Base-by-base conservation (phyloP, 805 yeast genomes). In the Candida cerambycidarum region DNA sequence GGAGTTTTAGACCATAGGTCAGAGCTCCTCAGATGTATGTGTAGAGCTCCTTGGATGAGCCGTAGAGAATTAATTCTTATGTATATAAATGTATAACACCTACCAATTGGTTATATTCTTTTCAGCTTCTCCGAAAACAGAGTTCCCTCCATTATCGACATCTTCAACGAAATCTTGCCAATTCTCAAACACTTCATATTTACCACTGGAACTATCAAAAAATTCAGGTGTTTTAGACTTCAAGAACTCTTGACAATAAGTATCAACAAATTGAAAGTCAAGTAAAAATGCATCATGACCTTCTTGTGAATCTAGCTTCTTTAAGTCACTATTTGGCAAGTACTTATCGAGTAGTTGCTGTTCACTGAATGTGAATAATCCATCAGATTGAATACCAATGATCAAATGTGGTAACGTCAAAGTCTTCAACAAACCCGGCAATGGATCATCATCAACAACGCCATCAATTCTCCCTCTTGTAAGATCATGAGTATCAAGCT, bases 231-330 rank as follows among this genome's bases (percentile, higher is more conserved):
- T 65, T 43, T 81, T 70, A 31, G 67, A 62, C 17, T 63, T 65
- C 56, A 92, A 72, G 62, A 92, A 93, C 3, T 77, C 78, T 33
- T 78, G 64, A 41, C 95, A 80, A 50, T 83, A 70, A 28, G 76
- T 71, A 60, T 93, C 87, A 44, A 93, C 89, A 39, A 81, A 79
- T 38, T 80, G 83, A 62, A 93, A 93, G 62, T 93, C 99, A 37
- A 93, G 71, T 46, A 93, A 67, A 58, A 93, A 93, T 2, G 98
- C 99, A 68, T 93, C 99, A 58, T 93, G 99, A 13, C 99, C 99
- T 55, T 93, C 99, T 10, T 92, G 93, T 1, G 97, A 89, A 48
- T 85, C 79, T 32, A 93, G 82, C 54, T 81, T 80, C 51, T 82
- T 80, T 50, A 93, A 69, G 5, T 53, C 61, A 1, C 95, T 75